Conservation (phyloP, 2,329 filamentous ascomycete genomes). For the Claviceps arundinis region DNA sequence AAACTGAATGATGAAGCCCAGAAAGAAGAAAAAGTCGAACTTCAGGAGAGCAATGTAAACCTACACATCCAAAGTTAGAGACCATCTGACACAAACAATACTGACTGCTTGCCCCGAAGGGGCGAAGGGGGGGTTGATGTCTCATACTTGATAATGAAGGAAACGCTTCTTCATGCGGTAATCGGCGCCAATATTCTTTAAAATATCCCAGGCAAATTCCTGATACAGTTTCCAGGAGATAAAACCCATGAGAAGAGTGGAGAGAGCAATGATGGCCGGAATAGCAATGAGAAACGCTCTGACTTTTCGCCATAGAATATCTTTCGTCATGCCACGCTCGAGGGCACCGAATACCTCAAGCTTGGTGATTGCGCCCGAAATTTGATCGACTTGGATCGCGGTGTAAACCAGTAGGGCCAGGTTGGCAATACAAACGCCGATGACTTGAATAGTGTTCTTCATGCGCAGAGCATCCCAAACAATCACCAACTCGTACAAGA, state of each 20-base stretch:
- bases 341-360: too few species aligned
- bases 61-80: slow-evolving; percentile 29
- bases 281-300: slow-evolving; percentile 72
- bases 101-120: background rate
- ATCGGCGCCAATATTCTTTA: slow-evolving; percentile 97
- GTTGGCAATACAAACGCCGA: slow-evolving; percentile 88
- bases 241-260: slow-evolving; percentile 59
- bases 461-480: slow-evolving; percentile 86
- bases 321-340: slow-evolving; percentile 13
- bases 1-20: slow-evolving; percentile 97
- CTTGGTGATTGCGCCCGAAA: slow-evolving; percentile 53
- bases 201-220: slow-evolving; percentile 98
- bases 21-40: slow-evolving; percentile 99
- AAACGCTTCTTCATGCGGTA: slow-evolving; percentile 94
- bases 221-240: slow-evolving; percentile 93
- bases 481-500: slow-evolving; percentile 78
- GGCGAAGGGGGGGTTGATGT: slow-evolving; percentile 9
- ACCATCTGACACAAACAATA: too few species aligned
- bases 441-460: slow-evolving; percentile 98
- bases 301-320: slow-evolving; percentile 28
- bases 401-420: slow-evolving; percentile 85
- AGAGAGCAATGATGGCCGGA: slow-evolving; percentile 67
- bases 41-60: slow-evolving; percentile 96
- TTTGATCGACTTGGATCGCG: slow-evolving; percentile 84
- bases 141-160: slow-evolving; percentile 76